Evolutionary conservation across 805 yeast genomes (phyloP).

Genomic region (Candida oleophila): DNA sequence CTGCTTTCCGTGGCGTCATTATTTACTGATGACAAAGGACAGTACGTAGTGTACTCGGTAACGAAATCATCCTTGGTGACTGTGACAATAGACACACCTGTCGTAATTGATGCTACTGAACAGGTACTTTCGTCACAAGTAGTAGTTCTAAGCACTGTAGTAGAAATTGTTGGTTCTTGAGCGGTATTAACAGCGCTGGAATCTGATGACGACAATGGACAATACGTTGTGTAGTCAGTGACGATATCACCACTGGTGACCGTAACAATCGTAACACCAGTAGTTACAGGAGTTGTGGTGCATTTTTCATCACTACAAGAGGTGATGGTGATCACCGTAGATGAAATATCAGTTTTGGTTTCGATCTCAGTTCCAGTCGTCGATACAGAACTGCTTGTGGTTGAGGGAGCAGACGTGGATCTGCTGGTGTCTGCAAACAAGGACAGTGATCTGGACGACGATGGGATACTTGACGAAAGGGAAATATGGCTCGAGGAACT

Average conservation of each 20-base stretch:
- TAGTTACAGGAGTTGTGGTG: slow-evolving; percentile 25
- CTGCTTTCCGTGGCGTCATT: no score
- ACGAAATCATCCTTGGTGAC: no score
- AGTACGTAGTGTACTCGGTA: no score
- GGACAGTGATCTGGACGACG: no score
- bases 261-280: slow-evolving; percentile 28
- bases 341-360: slow-evolving; percentile 18
- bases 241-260: slow-evolving; percentile 8
- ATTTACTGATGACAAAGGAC: no score
- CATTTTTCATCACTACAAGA: slow-evolving; percentile 36
- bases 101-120: no score
- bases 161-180: background rate
- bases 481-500: no score
- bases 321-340: slow-evolving; percentile 33
- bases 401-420: slow-evolving; percentile 7
- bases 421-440: no score
- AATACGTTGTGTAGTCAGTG: slow-evolving; percentile 21
- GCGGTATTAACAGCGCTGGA: slow-evolving; percentile 3
- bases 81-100: no score
- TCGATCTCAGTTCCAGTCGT: slow-evolving; percentile 15
- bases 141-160: background rate
- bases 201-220: slow-evolving; percentile 11
- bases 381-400: no score
- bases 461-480: no score
- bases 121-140: no score